Conservation (phyloP, 1,284 basidiomycete genomes). For the Ustilago nuda region DNA sequence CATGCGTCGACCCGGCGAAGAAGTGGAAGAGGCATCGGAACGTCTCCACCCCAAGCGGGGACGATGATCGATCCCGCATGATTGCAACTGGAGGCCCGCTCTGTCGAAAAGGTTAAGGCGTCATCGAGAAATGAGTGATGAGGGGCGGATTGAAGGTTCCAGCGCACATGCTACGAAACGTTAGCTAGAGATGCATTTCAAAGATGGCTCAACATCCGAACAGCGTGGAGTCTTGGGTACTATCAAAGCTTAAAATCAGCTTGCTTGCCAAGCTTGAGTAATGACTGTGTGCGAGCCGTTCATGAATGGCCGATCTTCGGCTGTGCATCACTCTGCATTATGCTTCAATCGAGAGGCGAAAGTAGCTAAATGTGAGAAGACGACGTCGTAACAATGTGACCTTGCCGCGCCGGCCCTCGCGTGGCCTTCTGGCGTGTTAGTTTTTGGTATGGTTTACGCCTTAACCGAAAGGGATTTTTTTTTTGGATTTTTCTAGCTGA, state of each 20-base stretch:
- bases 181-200: not conserved
- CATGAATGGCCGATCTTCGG: not conserved
- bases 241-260: not conserved
- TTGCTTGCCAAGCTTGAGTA: not conserved
- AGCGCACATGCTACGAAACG: not conserved
- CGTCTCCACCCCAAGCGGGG: slow-evolving; percentile 6
- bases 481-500: not conserved
- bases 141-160: not conserved
- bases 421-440: not conserved
- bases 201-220: not conserved
- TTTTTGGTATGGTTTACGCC: not conserved
- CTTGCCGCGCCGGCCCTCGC: not conserved
- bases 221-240: not conserved
- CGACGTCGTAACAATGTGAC: slow-evolving; percentile 5
- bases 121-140: not conserved
- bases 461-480: slow-evolving; percentile 5
- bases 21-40: slow-evolving; percentile 18
- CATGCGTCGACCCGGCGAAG: slow-evolving; percentile 23
- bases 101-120: not conserved
- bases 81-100: not conserved
- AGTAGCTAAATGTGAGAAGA: not conserved
- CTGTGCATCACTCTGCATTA: slow-evolving; percentile 3
- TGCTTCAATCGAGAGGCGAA: not conserved
- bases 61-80: slow-evolving; percentile 18
- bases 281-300: not conserved